These are phyloP conservation scores for Neocucurbitaria cava DNA, from an alignment of 2,329 filamentous ascomycete species.

Conservation along the genomic window DNA sequence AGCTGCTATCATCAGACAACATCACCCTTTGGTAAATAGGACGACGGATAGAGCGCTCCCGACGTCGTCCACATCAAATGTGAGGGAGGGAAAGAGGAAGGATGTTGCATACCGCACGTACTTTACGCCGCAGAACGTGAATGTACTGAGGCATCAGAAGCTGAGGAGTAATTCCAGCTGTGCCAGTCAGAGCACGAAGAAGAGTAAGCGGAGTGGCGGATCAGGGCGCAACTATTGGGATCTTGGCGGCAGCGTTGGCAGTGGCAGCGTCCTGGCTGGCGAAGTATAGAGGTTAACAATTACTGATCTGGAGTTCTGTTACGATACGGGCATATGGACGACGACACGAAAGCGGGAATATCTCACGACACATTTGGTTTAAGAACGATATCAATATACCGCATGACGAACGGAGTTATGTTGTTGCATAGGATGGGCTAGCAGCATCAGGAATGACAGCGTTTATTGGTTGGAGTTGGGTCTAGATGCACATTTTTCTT, in stretches of 20 bases:
- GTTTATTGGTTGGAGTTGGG: not conserved
- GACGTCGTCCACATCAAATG: conserved; percentile 26
- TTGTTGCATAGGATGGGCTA: not conserved
- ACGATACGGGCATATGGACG: not conserved
- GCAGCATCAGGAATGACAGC: not conserved
- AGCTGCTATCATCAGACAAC: conserved; percentile 82
- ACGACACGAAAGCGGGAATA: not conserved
- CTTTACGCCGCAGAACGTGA: conserved; percentile 22
- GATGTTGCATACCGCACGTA: conserved; percentile 31
- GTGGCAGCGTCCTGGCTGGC: conserved; percentile 58
- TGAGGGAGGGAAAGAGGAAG: conserved; percentile 29
- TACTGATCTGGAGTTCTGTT: not conserved
- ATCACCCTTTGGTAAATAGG: conserved; percentile 83
- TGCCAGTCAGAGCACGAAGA: conserved; percentile 85
- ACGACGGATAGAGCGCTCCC: conserved; percentile 35
- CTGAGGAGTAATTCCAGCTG: conserved; percentile 68
- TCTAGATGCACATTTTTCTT: not conserved
- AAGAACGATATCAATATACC: not conserved
- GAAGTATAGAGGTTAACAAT: conserved; percentile 25
- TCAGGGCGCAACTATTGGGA: conserved; percentile 93
- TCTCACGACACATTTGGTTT: conserved; percentile 1
- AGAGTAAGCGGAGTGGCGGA: conserved; percentile 70
- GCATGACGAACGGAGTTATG: not conserved
- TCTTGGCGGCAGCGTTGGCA: conserved; percentile 80
- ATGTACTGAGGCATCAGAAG: conserved; percentile 24